phyloP scores from a whole-genome alignment of 2,329 filamentous ascomycete genomes.

The Lasiodiplodia sp. region DNA sequence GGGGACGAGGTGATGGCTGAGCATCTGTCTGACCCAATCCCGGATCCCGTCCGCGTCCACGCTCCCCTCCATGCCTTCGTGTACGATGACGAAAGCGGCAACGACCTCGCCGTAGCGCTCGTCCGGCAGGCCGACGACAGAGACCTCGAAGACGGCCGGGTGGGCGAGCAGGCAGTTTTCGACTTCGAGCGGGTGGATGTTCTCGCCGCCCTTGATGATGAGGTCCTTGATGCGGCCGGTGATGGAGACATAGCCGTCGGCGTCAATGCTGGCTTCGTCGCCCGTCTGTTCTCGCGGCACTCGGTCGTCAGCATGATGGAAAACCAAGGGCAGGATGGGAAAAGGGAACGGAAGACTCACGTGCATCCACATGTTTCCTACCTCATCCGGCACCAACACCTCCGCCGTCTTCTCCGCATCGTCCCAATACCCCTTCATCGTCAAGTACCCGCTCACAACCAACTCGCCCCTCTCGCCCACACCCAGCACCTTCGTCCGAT shows the following conservation, averaged over 20 bases:
- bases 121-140: slow-evolving; percentile 84
- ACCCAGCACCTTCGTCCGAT: slow-evolving; percentile 67
- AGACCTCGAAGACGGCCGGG: slow-evolving; percentile 74
- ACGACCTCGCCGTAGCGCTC: slow-evolving; percentile 86
- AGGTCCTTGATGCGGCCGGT: slow-evolving; percentile 94
- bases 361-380: slow-evolving; percentile 79
- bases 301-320: background rate
- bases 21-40: slow-evolving; percentile 72
- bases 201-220: slow-evolving; percentile 94
- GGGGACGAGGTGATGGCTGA: slow-evolving; percentile 81
- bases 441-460: slow-evolving; percentile 80
- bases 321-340: background rate
- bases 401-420: slow-evolving; percentile 73
- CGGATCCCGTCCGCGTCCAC: slow-evolving; percentile 68
- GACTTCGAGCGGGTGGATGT: slow-evolving; percentile 92
- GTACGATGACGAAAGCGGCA: slow-evolving; percentile 77
- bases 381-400: slow-evolving; percentile 66
- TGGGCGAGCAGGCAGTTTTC: slow-evolving; percentile 86
- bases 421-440: slow-evolving; percentile 93
- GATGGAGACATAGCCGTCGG: slow-evolving; percentile 83
- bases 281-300: slow-evolving; percentile 65
- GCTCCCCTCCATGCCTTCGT: slow-evolving; percentile 36
- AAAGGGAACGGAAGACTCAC: slow-evolving; percentile 41
- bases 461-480: slow-evolving; percentile 78
- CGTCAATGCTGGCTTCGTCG: slow-evolving; percentile 88